A percentile compares a stretch with the other conserved stretches of the same genome.
Evolutionary conservation across 2,329 filamentous ascomycete species (phyloP).

Genomic region (Colletotrichum sp.): DNA sequence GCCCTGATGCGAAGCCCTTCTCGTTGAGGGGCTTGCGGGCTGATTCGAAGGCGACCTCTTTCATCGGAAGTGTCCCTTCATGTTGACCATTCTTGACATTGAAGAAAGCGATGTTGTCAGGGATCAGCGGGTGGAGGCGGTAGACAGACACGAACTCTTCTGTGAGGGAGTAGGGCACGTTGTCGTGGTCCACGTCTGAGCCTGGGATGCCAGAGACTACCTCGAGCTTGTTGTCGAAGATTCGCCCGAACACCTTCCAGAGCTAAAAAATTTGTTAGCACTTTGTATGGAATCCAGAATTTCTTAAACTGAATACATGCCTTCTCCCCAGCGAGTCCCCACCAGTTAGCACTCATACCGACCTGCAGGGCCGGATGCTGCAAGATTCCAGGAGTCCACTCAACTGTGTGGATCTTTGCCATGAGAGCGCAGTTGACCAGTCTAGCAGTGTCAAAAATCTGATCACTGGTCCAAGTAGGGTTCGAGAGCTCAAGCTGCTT

Average conservation of each 20-base stretch:
- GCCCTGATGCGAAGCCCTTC: conserved; percentile 36
- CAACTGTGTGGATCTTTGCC: background rate
- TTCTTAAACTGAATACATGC: background rate
- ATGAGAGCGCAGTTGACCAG: background rate
- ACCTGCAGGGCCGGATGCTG: background rate
- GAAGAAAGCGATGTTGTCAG: background rate
- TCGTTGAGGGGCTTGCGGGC: background rate
- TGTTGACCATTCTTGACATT: background rate
- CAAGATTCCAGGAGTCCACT: background rate
- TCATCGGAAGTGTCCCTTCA: background rate
- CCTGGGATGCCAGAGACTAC: background rate
- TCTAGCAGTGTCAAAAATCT: background rate
- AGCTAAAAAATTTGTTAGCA: accelerated
- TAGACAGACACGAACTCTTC: background rate
- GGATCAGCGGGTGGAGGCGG: background rate
- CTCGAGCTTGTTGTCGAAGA: background rate
- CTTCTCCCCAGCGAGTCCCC: background rate
- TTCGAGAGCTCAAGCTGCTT: background rate
- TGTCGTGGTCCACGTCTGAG: background rate
- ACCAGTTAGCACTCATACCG: background rate
- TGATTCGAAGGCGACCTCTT: background rate
- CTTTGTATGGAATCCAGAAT: background rate
- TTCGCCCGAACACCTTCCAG: background rate
- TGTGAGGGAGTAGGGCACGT: background rate
- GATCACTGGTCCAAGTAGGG: background rate